Conservation (phyloP, 805 yeast genomes). For the Yarrowia sp. region DNA sequence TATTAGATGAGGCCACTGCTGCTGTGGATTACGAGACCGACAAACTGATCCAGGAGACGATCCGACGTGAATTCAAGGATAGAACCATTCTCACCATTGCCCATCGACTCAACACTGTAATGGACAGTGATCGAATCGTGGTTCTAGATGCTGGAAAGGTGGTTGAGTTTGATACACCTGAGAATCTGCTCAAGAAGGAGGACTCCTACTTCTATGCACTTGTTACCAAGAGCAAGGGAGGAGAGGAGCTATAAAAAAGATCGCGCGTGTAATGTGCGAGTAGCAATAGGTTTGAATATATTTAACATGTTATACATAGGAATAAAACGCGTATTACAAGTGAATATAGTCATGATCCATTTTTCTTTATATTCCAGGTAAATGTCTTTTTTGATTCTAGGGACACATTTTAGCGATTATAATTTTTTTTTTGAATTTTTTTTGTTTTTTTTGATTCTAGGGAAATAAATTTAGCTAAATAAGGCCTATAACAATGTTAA, state of each 20-base stretch:
- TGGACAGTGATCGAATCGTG: constrained; percentile 73
- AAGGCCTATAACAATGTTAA: no score
- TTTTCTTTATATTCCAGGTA: no score
- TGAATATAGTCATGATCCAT: no score
- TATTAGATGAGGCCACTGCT: constrained; percentile 77
- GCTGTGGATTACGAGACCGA: constrained; percentile 81
- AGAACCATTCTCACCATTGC: constrained; percentile 81
- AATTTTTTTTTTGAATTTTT: no score
- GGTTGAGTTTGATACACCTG: constrained; percentile 69
- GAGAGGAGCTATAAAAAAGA: neutral
- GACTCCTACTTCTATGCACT: constrained; percentile 12
- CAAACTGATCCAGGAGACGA: constrained; percentile 68
- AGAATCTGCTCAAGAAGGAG: constrained; percentile 41
- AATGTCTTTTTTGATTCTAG: no score
- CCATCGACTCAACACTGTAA: constrained; percentile 73
- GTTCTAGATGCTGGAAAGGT: constrained; percentile 70
- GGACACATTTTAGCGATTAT: no score
- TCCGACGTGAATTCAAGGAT: constrained; percentile 59
- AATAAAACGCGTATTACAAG: no score
- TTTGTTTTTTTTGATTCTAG: no score
- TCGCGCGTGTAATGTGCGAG: neutral
- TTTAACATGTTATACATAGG: neutral
- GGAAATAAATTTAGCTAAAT: no score
- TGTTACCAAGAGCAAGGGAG: constrained; percentile 9
- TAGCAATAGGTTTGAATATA: neutral